These are phyloP conservation scores for Penicillium sp. DNA, from an alignment of 2,329 filamentous ascomycete genomes.

Conservation along the genomic window DNA sequence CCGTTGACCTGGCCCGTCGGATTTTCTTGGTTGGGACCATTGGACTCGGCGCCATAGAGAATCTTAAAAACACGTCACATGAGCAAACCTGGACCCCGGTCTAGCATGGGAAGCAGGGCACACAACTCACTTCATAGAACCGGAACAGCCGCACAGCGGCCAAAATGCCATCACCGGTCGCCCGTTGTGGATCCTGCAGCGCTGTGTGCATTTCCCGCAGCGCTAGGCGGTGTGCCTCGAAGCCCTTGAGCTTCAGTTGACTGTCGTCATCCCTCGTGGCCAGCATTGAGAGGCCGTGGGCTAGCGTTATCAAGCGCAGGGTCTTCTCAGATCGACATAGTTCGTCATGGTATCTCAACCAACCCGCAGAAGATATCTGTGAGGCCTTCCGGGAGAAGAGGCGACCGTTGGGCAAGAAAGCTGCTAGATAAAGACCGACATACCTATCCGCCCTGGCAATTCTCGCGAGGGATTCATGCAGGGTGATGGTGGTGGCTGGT, in stretches of 20 bases:
- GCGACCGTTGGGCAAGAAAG: constrained; percentile 6
- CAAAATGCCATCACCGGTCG: constrained; percentile 3
- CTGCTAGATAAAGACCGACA: constrained; percentile 6
- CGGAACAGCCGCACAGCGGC: constrained; percentile 9
- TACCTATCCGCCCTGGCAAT: background rate
- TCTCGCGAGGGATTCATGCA: constrained; percentile 2
- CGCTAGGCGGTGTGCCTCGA: constrained; percentile 9
- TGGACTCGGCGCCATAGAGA: too few relatives aligned
- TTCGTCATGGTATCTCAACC: constrained; percentile 4
- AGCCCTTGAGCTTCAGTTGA: constrained; percentile 6
- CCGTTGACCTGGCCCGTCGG: background rate
- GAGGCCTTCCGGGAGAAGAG: constrained; percentile 3
- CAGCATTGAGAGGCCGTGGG: constrained; percentile 10
- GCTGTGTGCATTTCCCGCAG: constrained; percentile 4
- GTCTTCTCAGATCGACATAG: constrained; percentile 6
- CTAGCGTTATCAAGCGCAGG: background rate
- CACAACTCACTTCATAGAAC: constrained; percentile 8
- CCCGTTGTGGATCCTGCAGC: constrained; percentile 9
- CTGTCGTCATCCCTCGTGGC: constrained; percentile 4
- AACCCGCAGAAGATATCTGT: constrained; percentile 7
- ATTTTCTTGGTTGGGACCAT: too few relatives aligned
- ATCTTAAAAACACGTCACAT: too few relatives aligned
- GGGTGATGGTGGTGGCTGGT: background rate
- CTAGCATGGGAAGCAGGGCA: background rate
- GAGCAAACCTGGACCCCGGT: background rate